Evolutionary conservation across 2,329 filamentous ascomycete species (phyloP), one percentile per base, ranked within the genome.

Genomic region (Beauveria australis): DNA sequence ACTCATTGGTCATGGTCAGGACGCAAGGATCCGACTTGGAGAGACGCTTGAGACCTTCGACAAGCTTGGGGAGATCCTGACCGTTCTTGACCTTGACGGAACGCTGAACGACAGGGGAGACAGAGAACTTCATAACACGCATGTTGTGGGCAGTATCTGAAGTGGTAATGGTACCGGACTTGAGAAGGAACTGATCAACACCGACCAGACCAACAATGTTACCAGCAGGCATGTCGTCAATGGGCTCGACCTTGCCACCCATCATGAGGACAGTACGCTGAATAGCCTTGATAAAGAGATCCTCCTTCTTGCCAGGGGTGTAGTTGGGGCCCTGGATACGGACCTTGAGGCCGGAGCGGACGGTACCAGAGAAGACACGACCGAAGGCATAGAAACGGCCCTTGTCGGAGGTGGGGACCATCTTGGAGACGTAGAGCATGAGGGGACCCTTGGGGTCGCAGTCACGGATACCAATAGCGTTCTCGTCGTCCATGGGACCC

Each of bases 101-200:
- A 71, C 93, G 93, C 82, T 89, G 93, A 69, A 99, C 94, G 81
- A 99, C 94, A 72, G 94, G 94, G 64, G 94, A 97, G 77, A 99
- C 94, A 75, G 94, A 99, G 89, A 99, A 99, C 86, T 97, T 97
- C 94, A 99, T 99, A 82, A 99, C 94, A 89, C 97, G 97, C 74
- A 99, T 83, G 89, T 99, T 99, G 89, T 99, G 94, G 76, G 94
- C 93, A 68, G 91, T 95, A 70, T 99, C 94, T 76, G 85, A 88
- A 76, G 93, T 97, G 80, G 92, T 96, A 72, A 99, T 89, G 74
- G 94, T 99, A 89, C 94, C 94, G 77, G 94, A 97, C 89, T 99
- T 99, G 84, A 99, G 92, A 85, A 99, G 85, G 91, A 97, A 99
- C 87, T 99, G 94, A 78, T 99, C 94, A 72, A 99, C 91, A 88